Conservation (phyloP, 1,284 basidiomycete species). For the Sphaerobolus stellatus region DNA sequence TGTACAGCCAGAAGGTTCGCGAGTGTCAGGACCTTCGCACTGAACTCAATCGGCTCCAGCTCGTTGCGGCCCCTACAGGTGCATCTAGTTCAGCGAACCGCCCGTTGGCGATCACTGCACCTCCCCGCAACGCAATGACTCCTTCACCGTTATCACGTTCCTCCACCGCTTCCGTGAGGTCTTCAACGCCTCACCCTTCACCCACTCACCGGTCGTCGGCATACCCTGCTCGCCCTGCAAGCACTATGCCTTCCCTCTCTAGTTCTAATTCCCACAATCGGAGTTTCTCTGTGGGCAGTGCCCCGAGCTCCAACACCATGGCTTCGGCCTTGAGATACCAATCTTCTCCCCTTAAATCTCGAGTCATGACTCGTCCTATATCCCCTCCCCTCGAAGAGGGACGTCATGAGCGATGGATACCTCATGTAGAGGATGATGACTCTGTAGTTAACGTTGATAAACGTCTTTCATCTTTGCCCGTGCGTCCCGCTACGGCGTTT, state of each 20-base stretch:
- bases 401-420: conserved; percentile 50
- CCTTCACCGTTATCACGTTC: conserved; percentile 16
- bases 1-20: conserved; percentile 65
- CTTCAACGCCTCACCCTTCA: conserved; percentile 10
- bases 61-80: background rate
- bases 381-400: conserved; percentile 47
- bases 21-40: conserved; percentile 65
- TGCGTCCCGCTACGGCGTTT: too few relatives aligned
- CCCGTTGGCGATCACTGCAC: conserved; percentile 6
- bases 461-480: too few relatives aligned
- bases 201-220: conserved; percentile 16
- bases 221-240: conserved; percentile 15
- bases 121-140: conserved; percentile 10
- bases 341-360: conserved; percentile 34
- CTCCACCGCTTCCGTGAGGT: conserved; percentile 3
- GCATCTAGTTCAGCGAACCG: conserved; percentile 4
- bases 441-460: conserved; percentile 7
- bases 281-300: conserved; percentile 28
- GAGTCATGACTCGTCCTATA: conserved; percentile 35
- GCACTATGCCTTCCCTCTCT: conserved; percentile 1
- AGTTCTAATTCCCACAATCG: background rate
- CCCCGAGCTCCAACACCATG: conserved; percentile 42
- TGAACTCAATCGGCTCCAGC: conserved; percentile 51
- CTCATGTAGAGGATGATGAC: conserved; percentile 13
- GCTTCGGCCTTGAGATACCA: conserved; percentile 17